These are phyloP conservation scores for Somion occarium DNA, from an alignment of 1,284 basidiomycete species.

Conservation along the genomic window DNA sequence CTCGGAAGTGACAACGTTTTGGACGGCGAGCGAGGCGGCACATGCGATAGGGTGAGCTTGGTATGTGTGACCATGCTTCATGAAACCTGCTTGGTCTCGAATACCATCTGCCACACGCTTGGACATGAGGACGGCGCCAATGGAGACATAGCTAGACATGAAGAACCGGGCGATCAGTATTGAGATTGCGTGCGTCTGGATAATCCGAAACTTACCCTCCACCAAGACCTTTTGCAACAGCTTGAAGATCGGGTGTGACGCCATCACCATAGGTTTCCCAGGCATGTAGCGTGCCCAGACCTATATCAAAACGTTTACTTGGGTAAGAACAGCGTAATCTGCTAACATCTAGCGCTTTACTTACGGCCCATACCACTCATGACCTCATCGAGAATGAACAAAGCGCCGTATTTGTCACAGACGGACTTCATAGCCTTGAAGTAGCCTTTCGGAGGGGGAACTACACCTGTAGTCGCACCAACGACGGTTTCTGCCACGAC, in stretches of 20 bases:
- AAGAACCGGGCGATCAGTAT: neutral
- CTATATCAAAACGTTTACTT: conserved; percentile 30
- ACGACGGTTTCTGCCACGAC: conserved; percentile 83
- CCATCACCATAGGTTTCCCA: conserved; percentile 83
- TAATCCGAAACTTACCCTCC: conserved; percentile 57
- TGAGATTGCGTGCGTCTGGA: too few species aligned
- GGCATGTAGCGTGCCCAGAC: conserved; percentile 80
- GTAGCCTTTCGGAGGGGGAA: conserved; percentile 74
- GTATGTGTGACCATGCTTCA: conserved; percentile 86
- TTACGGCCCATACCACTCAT: conserved; percentile 85
- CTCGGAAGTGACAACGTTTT: conserved; percentile 64
- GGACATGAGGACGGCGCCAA: conserved; percentile 77
- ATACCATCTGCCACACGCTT: conserved; percentile 68
- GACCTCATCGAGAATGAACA: conserved; percentile 86
- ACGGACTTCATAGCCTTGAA: conserved; percentile 82
- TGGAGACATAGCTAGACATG: conserved; percentile 65
- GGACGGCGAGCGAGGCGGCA: conserved; percentile 76
- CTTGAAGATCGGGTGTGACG: conserved; percentile 74
- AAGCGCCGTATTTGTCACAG: conserved; percentile 80
- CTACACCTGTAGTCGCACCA: conserved; percentile 76
- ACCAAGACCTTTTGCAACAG: conserved; percentile 81
- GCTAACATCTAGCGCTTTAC: too few species aligned
- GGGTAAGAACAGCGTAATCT: neutral
- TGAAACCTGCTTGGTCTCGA: conserved; percentile 57
- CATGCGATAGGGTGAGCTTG: conserved; percentile 75